Percentiles rank a stretch among this genome's conserved stretches.
Conservation (phyloP, 352 stramenopile species). For the Pythium folliculosum region DNA sequence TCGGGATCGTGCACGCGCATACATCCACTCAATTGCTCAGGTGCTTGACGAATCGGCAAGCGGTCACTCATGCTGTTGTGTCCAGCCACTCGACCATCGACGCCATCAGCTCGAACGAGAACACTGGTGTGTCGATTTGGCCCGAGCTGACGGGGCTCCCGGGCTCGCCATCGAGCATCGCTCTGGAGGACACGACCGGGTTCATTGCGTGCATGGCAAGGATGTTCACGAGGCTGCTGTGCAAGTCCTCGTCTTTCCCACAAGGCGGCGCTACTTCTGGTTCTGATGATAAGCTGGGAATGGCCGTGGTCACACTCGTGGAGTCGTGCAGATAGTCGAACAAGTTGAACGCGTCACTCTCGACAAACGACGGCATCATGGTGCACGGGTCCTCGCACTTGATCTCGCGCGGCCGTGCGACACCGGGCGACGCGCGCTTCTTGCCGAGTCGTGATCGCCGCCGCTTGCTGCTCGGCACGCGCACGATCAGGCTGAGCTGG, state of each 20-base stretch:
- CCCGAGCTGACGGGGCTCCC: background rate
- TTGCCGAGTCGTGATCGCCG: slow-evolving; percentile 24
- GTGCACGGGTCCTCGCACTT: background rate
- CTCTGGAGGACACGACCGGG: slow-evolving; percentile 9
- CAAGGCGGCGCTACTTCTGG: background rate
- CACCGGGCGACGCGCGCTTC: slow-evolving; percentile 1
- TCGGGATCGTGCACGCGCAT: too few species aligned
- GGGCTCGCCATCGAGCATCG: slow-evolving; percentile 6
- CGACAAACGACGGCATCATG: slow-evolving; percentile 1
- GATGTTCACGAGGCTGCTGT: slow-evolving; percentile 16
- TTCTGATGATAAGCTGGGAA: background rate
- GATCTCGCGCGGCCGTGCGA: background rate
- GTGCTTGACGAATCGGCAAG: background rate
- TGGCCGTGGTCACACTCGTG: background rate
- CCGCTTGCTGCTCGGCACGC: slow-evolving; percentile 34
- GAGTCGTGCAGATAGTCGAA: slow-evolving; percentile 9
- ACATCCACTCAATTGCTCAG: too few species aligned
- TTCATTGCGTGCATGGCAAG: slow-evolving; percentile 25
- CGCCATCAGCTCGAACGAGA: slow-evolving; percentile 25
- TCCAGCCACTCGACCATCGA: slow-evolving; percentile 32
- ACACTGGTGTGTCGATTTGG: slow-evolving; percentile 15
- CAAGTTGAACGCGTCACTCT: slow-evolving; percentile 14
- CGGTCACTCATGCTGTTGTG: slow-evolving; percentile 21
- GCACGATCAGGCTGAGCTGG: slow-evolving; percentile 58
- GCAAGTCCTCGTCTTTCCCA: background rate